These are phyloP conservation scores for Tolypocladium tropicale DNA, from an alignment of 2,329 filamentous ascomycete species.

Conservation along the genomic window DNA sequence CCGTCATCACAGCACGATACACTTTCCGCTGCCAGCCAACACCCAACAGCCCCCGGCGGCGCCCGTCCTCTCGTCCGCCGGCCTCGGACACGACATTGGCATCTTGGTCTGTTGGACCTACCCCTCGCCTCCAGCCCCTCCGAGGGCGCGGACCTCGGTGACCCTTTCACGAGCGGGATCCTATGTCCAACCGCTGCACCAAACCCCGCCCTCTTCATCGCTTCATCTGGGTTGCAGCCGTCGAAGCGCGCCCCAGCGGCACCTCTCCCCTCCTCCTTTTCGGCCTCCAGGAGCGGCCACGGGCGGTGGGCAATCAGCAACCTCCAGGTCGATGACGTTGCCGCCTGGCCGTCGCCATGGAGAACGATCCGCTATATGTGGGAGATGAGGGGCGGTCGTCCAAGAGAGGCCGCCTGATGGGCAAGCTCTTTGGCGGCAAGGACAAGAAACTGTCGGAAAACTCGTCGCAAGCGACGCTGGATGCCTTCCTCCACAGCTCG, in stretches of 20 bases:
- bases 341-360: conserved; percentile 24
- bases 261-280: neutral
- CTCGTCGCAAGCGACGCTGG: conserved; percentile 34
- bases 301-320: conserved; percentile 4
- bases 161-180: neutral
- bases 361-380: conserved; percentile 30
- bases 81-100: neutral
- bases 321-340: conserved; percentile 18
- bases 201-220: neutral
- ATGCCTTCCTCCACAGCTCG: conserved; percentile 48
- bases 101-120: neutral
- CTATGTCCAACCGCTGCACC: neutral
- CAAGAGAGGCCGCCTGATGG: conserved; percentile 48
- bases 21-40: neutral
- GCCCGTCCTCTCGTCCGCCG: neutral
- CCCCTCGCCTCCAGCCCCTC: neutral
- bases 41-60: neutral
- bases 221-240: neutral
- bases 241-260: neutral
- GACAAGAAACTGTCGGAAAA: conserved; percentile 23
- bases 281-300: neutral
- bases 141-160: neutral
- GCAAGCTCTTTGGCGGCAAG: conserved; percentile 47
- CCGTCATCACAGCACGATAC: conserved; percentile 4
- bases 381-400: conserved; percentile 30